Conservation (phyloP, 257 asterid species). For the Nicotiana benthamiana region DNA sequence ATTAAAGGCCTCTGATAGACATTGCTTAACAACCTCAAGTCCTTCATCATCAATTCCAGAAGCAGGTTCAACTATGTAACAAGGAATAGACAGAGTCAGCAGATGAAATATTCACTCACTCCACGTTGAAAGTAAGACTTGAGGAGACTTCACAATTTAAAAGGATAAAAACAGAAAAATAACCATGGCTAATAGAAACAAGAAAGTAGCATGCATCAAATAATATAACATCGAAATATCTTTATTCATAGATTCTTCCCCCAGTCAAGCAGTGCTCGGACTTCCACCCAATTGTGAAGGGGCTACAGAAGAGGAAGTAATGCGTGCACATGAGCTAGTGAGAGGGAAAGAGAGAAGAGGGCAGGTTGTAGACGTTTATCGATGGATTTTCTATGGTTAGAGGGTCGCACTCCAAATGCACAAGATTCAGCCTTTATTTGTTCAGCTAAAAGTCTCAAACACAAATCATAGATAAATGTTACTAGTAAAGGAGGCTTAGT, state of each 20-base stretch:
- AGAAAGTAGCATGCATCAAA: neutral
- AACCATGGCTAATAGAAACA: neutral
- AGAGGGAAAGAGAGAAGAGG: too few species aligned
- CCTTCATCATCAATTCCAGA: conserved; percentile 58
- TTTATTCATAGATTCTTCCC: neutral
- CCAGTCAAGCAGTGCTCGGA: neutral
- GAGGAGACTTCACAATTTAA: neutral
- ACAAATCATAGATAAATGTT: neutral
- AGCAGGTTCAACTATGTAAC: conserved; percentile 53
- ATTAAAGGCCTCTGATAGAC: conserved; percentile 64
- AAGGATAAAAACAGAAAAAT: neutral
- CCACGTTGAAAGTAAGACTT: neutral
- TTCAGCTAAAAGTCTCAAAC: neutral
- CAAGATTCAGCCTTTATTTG: neutral
- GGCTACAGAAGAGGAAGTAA: neutral
- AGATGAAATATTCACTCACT: neutral
- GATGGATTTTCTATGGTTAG: neutral
- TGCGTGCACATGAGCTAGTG: neutral
- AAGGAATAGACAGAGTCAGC: neutral
- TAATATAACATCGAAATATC: neutral
- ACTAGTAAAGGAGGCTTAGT: neutral
- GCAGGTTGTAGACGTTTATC: neutral
- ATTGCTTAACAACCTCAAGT: conserved; percentile 73
- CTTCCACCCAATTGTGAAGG: neutral
- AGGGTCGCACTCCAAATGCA: neutral